Conservation (phyloP, 1,284 basidiomycete species). For the Leccinum fallax region DNA sequence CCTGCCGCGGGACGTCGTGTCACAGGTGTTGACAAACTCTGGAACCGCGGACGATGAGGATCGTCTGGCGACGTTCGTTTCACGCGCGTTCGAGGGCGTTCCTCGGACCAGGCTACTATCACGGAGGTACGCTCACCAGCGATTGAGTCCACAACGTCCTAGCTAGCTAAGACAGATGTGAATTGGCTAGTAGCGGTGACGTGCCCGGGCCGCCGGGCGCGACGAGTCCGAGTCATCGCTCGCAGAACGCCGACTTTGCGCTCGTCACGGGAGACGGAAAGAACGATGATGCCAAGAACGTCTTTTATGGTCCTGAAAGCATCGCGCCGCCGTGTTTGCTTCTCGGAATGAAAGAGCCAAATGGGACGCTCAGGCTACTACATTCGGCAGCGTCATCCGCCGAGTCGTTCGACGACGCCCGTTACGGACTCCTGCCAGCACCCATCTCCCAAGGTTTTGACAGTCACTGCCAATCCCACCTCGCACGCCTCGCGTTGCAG, state of each 20-base stretch:
- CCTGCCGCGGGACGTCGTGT: constrained; percentile 18
- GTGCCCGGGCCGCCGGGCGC: neutral
- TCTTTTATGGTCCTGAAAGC: neutral
- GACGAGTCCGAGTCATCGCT: neutral
- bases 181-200: constrained; percentile 11
- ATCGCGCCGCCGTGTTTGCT: constrained; percentile 11
- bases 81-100: constrained; percentile 18
- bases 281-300: neutral
- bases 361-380: neutral
- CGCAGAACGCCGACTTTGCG: constrained; percentile 17
- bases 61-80: constrained; percentile 9
- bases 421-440: neutral
- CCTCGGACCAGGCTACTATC: constrained; percentile 13
- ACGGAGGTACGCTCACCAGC: constrained; percentile 19
- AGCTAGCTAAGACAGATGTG: constrained; percentile 6
- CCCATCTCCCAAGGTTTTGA: constrained; percentile 17
- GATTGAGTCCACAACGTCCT: neutral
- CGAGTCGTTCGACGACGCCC: neutral
- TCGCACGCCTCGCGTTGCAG: constrained; percentile 18
- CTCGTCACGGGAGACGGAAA: constrained; percentile 8
- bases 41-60: neutral
- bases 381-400: neutral
- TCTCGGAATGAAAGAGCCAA: constrained; percentile 18
- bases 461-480: constrained; percentile 11
- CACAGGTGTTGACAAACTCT: constrained; percentile 11